Evolutionary conservation across 2,329 filamentous ascomycete species (phyloP), one percentile per base, ranked within the genome.

Genomic region (Catunica adiposa): DNA sequence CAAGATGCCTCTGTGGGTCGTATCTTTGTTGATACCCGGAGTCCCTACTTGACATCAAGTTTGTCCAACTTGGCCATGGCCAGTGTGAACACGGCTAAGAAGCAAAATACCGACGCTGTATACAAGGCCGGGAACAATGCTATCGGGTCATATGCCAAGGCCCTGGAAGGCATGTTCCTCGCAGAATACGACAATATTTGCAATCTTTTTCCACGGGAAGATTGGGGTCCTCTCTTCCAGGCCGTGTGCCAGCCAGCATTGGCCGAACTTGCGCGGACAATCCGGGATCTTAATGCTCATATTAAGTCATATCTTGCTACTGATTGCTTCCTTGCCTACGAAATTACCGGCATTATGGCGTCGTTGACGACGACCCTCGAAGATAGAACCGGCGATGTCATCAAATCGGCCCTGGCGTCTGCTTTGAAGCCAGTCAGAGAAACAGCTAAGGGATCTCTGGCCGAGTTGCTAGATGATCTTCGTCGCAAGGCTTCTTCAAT

Each of bases 301-400:
- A 89, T 97, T 68, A 89, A 89, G 65, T 73, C 78, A 42, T 89
- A 96, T 64, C 71, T 96, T 40, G 79, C 82, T 61, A 95, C 88
- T 0, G 92, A 98, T 67, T 97, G 90, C 68, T 97, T 87, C 66
- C 77, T 98, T 51, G 89, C 89, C 6, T 98, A 94, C 66, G 92
- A 98, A 66, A 86, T 97, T 31, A 86, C 94, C 31, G 90, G 95
- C 63, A 86, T 96, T 59, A 80, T 97, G 50, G 86, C 87, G 0
- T 78, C 77, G 11, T 75, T 95, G 51, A 89, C 88, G 1, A 83
- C 82, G 56, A 82, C 84, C 40, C 72, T 98, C 3, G 90, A 95
- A 60, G 77, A 79, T 3, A 82, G 84, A 59, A 94, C 89, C 0
- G 88, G 88, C 1, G 88, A 95, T 63, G 57, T 59, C 25, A 75